Base-by-base conservation (phyloP, 2,329 filamentous ascomycete species). In the Pestalotiopsis sp. region DNA sequence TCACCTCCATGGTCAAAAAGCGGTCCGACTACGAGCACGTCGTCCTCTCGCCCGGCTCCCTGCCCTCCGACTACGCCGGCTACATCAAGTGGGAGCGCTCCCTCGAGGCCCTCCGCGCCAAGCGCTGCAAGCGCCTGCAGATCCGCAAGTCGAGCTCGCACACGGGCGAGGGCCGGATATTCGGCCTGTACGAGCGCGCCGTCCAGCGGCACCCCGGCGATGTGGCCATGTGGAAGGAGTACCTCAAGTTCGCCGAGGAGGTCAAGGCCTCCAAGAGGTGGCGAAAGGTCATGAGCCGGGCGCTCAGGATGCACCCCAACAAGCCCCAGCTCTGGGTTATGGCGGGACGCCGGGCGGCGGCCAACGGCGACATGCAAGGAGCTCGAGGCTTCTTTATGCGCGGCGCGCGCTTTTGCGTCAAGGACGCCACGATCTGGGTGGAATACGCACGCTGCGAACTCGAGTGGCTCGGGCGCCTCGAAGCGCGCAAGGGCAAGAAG, bases 11-110 rank as follows among this genome's bases (percentile, higher is more conserved):
- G 72, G 92, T 97, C 65, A 91, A 91, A 77, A 97, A 96, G 80
- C 91, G 96, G 74, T 97, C 94, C 76, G 93, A 97, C 75, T 97
- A 95, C 79, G 96, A 99, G 80, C 95, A 98, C 82, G 92, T 91
- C 68, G 89, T 98, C 73, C 93, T 97, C 70, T 91, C 93, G 3
- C 91, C 94, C 27, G 93, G 94, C 63, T 91, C 91, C 70, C 88
- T 88, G 57, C 88, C 95, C 0, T 82, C 87, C 69, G 94, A 98
- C 78, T 98, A 93, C 83, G 90, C 93, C 66, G 88, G 91, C 73
- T 99, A 98, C 83, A 92, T 92, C 60, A 89, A 85, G 68, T 92
- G 90, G 89, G 90, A 92, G 76, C 86, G 87, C 71, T 88, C 87
- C 31, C 85, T 92, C 69, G 94, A 98, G 75, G 81, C 88, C 2